Base-by-base conservation (phyloP, 2,329 filamentous ascomycete species). In the Graphiopsis chlorocephala region DNA sequence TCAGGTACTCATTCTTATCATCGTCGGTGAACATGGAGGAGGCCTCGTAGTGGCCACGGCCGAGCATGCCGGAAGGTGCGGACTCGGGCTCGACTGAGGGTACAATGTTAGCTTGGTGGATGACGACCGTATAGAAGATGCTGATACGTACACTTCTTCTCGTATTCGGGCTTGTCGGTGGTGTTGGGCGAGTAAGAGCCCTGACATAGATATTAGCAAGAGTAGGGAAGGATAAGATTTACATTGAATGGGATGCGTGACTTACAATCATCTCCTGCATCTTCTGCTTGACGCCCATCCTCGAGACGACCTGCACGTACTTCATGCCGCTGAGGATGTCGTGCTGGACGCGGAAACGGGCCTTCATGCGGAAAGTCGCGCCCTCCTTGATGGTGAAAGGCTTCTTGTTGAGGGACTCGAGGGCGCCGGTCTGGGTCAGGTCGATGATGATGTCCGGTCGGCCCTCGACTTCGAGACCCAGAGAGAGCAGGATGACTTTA, bases 341-440 rank as follows among this genome's bases (percentile, higher is more conserved):
- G 78, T 97, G 93, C 84, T 99, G 93, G 53, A 99, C 95, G 82
- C 93, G 90, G 85, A 98, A 99, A 68, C 87, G 87, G 65, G 90
- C 93, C 77, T 91, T 93, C 91, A 98, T 98, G 80, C 90, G 92
- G 83, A 98, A 99, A 72, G 88, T 90, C 72, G 90, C 87, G 63
- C 92, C 93, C 80, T 98, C 95, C 85, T 98, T 99, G 83, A 99
- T 97, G 76, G 87, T 94, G 84, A 99, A 99, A 15, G 95, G 95
- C 77, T 95, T 90, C 76, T 92, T 85, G 83, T 96, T 96, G 70
- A 99, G 89, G 15, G 85, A 86, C 3, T 86, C 83, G 74, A 97
- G 85, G 67, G 91, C 88, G 65, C 89, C 91, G 25, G 90, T 85
- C 8, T 85, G 79, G 64, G 88, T 90, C 48, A 98, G 88, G 75